Evolutionary conservation across 257 asterid species (phyloP), one percentile per base, ranked within the genome.

Genomic region (Gentiana macrophylla): DNA sequence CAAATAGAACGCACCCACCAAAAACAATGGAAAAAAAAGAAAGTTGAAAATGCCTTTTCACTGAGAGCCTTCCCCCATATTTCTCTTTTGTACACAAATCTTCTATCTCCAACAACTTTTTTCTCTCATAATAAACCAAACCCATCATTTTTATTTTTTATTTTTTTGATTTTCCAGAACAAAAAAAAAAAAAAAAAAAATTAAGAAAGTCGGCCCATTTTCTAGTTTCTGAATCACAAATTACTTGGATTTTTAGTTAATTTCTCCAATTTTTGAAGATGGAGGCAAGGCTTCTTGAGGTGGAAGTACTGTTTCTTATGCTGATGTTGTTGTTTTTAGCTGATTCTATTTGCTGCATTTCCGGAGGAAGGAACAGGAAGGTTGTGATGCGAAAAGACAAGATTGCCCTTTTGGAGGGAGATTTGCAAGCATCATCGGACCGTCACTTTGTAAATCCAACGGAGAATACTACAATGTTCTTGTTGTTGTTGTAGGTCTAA

Each of bases 11-110:
- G 12, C 50, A 52, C 69, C 41, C 50, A 43, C 50, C 64, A 57
- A 57, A 68, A 72, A 41, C 46, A 4, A 68, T 63, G 74, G 69
- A 73, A 70, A 80, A 74, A 76, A 72, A 74, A 67, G 77, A 75
- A 67, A 70, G 81, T 77, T 75, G 91, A 83, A 79, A 83, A 75
- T 67, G 79, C 84, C 81, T 81, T 75, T 66, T 79, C 74, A 79
- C 82, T 84, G 79, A n/a, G n/a, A n/a, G 73, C 86, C 84, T 59
- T 55, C 86, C 84, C 53, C 58, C 64, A 61, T 62, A 36, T 50
- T 9, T 62, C 6, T n/a, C n/a, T 55, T 66, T 73, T 57, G 50
- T 37, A 65, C 56, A 59, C 70, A 62, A 57, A 55, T 62, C 45
- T 46, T 58, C 50, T n/a, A 57, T 60, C 62, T 72, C 69, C 58